Evolutionary conservation across 345 rosid species (phyloP).

Genomic region (Mallotus nudiflorus): DNA sequence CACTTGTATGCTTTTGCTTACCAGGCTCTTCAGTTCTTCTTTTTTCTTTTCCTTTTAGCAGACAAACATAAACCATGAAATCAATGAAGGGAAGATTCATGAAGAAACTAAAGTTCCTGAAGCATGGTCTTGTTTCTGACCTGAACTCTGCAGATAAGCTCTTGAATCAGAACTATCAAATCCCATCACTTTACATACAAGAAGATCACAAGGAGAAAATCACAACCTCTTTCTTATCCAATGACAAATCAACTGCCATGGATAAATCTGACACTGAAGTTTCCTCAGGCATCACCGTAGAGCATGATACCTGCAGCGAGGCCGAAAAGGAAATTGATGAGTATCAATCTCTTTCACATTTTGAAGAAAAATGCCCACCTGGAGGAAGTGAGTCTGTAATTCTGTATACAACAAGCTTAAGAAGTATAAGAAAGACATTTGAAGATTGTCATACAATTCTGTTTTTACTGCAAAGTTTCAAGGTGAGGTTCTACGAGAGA

Average conservation of each 20-base stretch:
- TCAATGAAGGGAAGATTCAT: conserved; percentile 65
- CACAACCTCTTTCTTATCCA: conserved; percentile 12
- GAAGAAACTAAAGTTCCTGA: conserved; percentile 55
- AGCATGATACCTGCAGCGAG: not conserved
- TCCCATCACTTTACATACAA: conserved; percentile 25
- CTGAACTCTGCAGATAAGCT: conserved; percentile 27
- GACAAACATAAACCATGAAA: conserved; percentile 39
- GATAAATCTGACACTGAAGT: conserved; percentile 17
- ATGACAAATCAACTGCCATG: conserved; percentile 1
- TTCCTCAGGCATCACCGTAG: conserved; percentile 12
- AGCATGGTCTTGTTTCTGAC: conserved; percentile 48
- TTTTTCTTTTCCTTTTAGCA: not conserved
- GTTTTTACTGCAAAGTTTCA: conserved; percentile 62
- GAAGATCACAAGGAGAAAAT: conserved; percentile 22
- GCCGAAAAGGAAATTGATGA: conserved; percentile 12
- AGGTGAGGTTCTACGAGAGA: conserved; percentile 53
- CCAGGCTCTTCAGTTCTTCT: conserved; percentile 14
- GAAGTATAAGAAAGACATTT: conserved; percentile 80
- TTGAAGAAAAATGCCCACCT: conserved; percentile 63
- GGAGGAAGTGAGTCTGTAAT: conserved; percentile 65
- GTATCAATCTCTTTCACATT: conserved; percentile 27
- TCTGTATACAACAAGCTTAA: conserved; percentile 74
- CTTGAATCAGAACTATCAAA: conserved; percentile 23
- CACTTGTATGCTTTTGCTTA: not conserved
- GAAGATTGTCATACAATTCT: conserved; percentile 66